phyloP scores from a whole-genome alignment of 2,329 filamentous ascomycete genomes.

The Paecilomyces sp. region DNA sequence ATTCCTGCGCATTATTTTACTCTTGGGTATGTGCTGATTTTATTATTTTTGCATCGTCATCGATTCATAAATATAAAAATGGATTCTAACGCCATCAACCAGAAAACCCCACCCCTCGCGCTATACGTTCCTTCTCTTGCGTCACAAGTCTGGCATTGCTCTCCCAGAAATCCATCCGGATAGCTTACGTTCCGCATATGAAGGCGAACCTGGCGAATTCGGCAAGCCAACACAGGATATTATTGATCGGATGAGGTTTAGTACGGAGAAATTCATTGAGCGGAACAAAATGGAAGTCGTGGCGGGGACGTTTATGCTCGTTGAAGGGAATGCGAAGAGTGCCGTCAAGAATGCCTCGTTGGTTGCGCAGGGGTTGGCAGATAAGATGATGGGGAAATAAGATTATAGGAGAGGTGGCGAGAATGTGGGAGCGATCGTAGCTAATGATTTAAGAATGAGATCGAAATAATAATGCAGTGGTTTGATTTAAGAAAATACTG shows the following conservation, averaged over 20 bases:
- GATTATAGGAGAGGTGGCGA: background rate
- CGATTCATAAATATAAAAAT: no score
- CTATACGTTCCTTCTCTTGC: constrained; percentile 8
- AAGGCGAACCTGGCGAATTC: constrained; percentile 2
- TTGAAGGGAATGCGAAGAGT: constrained; percentile 7
- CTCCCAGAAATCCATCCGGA: background rate
- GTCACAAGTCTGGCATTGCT: background rate
- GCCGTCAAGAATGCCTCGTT: constrained; percentile 2
- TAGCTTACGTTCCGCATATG: constrained; percentile 1
- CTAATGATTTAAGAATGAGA: background rate
- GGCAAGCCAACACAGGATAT: constrained; percentile 6
- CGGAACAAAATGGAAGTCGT: constrained; percentile 5
- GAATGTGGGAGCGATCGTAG: background rate
- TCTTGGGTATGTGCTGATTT: constrained; percentile 1
- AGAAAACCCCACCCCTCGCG: constrained; percentile 8
- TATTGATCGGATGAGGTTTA: constrained; percentile 7
- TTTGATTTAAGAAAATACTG: no score
- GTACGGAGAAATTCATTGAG: constrained; percentile 4
- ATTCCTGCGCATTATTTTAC: constrained; percentile 2
- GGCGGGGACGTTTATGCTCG: constrained; percentile 7
- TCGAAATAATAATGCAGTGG: background rate
- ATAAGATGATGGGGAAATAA: constrained; percentile 7
- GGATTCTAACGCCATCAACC: background rate
- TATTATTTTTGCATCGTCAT: background rate
- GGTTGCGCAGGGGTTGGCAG: constrained; percentile 3